Evolutionary conservation across 495 filamentous ascomycete genomes (phyloP).

Genomic region (Terfezia boudieri): DNA sequence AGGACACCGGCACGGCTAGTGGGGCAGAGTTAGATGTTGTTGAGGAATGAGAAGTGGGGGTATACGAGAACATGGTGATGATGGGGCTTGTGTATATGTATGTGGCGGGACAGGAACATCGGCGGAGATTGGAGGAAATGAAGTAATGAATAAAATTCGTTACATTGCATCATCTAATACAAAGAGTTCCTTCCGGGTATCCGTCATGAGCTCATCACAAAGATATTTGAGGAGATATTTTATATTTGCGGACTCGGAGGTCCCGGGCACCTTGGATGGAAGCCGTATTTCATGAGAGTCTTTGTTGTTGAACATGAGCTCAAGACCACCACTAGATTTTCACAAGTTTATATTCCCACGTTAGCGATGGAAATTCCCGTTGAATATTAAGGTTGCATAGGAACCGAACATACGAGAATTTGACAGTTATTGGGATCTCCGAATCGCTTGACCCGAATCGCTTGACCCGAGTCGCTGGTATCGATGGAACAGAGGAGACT

Average conservation of each 20-base stretch:
- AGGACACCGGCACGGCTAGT: slow-evolving; percentile 82
- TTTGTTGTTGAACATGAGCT: slow-evolving; percentile 75
- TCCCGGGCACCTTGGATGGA: slow-evolving; percentile 30
- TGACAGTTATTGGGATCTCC: slow-evolving; percentile 39
- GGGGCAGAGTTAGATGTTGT: background rate
- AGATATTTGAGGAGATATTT: slow-evolving; percentile 58
- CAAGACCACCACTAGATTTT: slow-evolving; percentile 59
- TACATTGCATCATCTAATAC: slow-evolving; percentile 77
- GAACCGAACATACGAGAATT: slow-evolving; percentile 45
- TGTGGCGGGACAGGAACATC: too few relatives aligned
- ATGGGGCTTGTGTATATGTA: background rate
- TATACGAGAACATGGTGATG: background rate
- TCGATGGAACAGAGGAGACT: too few relatives aligned
- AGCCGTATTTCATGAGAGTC: slow-evolving; percentile 45
- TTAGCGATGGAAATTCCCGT: too few relatives aligned
- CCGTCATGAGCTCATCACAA: slow-evolving; percentile 66
- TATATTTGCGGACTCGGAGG: slow-evolving; percentile 36
- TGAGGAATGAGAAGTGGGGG: slow-evolving; percentile 1
- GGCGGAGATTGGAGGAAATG: background rate
- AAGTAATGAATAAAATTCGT: slow-evolving; percentile 19
- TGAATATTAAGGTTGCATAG: background rate
- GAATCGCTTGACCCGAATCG: too few relatives aligned
- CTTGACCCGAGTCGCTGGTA: too few relatives aligned
- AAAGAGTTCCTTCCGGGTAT: slow-evolving; percentile 70
- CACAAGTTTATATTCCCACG: background rate